These are phyloP conservation scores for Xylariales sp. DNA, from an alignment of 2,329 filamentous ascomycete genomes.

Conservation along the genomic window DNA sequence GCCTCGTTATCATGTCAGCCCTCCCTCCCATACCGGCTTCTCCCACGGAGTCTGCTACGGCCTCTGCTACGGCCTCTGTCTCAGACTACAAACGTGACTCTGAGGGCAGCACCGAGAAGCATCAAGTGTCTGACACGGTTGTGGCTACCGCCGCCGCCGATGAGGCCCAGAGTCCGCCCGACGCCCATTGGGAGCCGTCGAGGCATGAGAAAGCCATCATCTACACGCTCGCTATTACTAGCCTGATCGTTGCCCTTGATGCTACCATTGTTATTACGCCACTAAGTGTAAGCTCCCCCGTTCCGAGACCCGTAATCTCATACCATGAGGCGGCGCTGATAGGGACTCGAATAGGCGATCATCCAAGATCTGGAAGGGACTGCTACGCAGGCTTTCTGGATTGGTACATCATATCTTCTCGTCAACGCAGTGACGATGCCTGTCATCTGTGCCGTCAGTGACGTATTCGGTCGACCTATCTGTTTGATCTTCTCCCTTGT, in stretches of 20 bases:
- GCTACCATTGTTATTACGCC: slow-evolving; percentile 44
- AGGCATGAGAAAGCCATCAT: slow-evolving; percentile 44
- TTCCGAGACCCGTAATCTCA: neutral
- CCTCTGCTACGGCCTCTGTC: slow-evolving; percentile 29
- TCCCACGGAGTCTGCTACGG: slow-evolving; percentile 20
- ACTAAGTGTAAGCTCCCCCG: slow-evolving; percentile 34
- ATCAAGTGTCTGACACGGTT: neutral
- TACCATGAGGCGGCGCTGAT: slow-evolving; percentile 19
- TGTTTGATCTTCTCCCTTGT: slow-evolving; percentile 50
- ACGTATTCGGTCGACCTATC: slow-evolving; percentile 52
- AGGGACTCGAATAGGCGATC: slow-evolving; percentile 37
- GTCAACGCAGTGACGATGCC: slow-evolving; percentile 48
- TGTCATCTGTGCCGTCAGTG: slow-evolving; percentile 49
- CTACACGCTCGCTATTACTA: slow-evolving; percentile 43
- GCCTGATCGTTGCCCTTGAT: slow-evolving; percentile 43
- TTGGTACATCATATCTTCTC: slow-evolving; percentile 48
- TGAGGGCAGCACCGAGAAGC: neutral
- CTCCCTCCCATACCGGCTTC: neutral
- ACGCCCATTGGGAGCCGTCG: slow-evolving; percentile 41
- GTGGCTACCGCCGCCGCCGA: neutral
- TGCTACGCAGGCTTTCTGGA: slow-evolving; percentile 47
- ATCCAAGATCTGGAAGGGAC: slow-evolving; percentile 39
- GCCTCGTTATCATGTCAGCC: slow-evolving; percentile 21
- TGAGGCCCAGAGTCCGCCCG: slow-evolving; percentile 27
- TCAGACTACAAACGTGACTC: slow-evolving; percentile 25